Evolutionary conservation across 2,329 filamentous ascomycete genomes (phyloP).

Genomic region (Ceratocystis papillata): DNA sequence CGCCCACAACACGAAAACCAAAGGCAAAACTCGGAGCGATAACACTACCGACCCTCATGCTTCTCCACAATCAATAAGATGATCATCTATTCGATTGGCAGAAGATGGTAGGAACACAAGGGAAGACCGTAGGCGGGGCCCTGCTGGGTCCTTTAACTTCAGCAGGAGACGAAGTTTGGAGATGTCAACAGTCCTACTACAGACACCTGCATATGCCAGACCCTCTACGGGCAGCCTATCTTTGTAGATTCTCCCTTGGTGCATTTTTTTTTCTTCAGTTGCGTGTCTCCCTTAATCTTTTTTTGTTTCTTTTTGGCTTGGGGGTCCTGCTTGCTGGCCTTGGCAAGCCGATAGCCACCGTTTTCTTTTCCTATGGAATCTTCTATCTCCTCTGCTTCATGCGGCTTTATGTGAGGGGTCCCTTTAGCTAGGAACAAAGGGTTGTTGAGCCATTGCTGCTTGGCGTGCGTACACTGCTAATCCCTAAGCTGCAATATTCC

Average conservation of each 20-base stretch:
- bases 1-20: not conserved
- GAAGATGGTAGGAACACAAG: slow-evolving; percentile 5
- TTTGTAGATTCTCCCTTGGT: not conserved
- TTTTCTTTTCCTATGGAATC: not conserved
- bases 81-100: not conserved
- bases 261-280: not conserved
- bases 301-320: not conserved
- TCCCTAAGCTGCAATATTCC: not conserved
- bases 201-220: slow-evolving; percentile 7
- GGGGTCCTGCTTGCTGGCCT: not conserved
- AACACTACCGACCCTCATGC: not conserved
- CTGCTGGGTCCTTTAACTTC: not conserved
- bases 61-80: slow-evolving; percentile 13
- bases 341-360: not conserved
- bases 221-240: not conserved
- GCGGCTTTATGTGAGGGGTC: not conserved
- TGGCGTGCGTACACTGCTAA: not conserved
- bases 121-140: not conserved
- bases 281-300: not conserved
- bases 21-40: not conserved
- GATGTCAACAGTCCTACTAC: not conserved
- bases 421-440: not conserved
- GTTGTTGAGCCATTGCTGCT: not conserved
- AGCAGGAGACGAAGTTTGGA: not conserved
- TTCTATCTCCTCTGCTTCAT: not conserved